Percentiles rank a stretch among this genome's conserved stretches.
Conservation (phyloP, 2,329 filamentous ascomycete genomes). For the Ophiocordyceps robertsii region DNA sequence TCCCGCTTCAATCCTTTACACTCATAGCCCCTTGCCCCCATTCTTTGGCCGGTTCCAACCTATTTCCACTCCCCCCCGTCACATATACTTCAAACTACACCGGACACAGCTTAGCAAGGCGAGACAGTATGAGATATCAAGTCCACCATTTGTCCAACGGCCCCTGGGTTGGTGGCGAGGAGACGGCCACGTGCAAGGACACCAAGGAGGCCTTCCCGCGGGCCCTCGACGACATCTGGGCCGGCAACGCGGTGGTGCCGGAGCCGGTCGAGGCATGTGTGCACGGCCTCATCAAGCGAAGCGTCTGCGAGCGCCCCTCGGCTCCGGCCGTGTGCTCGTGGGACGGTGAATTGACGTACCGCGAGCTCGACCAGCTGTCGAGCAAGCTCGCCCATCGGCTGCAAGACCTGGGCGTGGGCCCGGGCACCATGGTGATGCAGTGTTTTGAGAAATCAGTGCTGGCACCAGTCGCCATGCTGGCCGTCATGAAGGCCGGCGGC, state of each 20-base stretch:
- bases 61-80: no score
- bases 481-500: conserved; percentile 9
- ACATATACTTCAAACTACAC: no score
- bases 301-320: conserved; percentile 16
- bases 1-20: no score
- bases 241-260: conserved; percentile 6
- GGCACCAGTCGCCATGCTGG: conserved; percentile 10
- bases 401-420: conserved; percentile 9
- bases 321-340: conserved; percentile 26
- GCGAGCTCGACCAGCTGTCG: conserved; percentile 15
- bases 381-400: conserved; percentile 5
- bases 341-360: conserved; percentile 28
- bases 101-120: no score
- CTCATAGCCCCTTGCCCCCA: no score
- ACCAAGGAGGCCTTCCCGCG: not conserved
- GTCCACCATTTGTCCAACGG: not conserved
- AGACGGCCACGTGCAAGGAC: not conserved
- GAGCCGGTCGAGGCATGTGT: conserved; percentile 15
- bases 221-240: conserved; percentile 3
- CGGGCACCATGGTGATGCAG: conserved; percentile 8
- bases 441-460: conserved; percentile 12
- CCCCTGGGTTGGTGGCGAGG: not conserved
- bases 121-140: conserved; percentile 2
- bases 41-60: no score
- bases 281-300: conserved; percentile 25